Evolutionary conservation across 2,329 filamentous ascomycete species (phyloP), one percentile per base, ranked within the genome.

Genomic region (Monilinia aucupariae): DNA sequence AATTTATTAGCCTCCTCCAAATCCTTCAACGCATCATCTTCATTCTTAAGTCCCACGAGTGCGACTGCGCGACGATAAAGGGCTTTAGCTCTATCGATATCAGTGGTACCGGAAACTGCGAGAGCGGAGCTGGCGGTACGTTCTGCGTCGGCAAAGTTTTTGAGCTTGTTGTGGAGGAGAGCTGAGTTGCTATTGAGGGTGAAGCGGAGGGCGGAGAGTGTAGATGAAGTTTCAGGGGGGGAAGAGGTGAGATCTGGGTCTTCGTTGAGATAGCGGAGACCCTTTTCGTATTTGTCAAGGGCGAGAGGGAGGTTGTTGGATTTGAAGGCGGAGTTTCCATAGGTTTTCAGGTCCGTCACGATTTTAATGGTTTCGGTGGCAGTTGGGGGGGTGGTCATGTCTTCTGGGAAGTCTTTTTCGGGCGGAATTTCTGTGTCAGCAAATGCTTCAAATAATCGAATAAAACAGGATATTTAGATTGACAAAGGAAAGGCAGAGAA

Each of bases 241-340:
- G 93, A 91, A 52, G 85, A 82, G 49, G 94, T 89, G 15, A 85
- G 76, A 55, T 90, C 85, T 0, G 89, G 88, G 72, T 92, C 90
- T 76, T 96, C 90, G 76, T 93, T 90, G 65, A 96, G 80, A 76
- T 96, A 97, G 71, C 92, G 86, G 65, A 96, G 78, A 22, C 86
- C 92, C 80, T 99, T 99, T 76, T 96, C 86, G 79, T 99, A 99
- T 79, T 99, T 99, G 65, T 88, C 86, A 32, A 97, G 80, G 2
- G 87, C 93, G 39, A 90, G 77, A 45, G 80, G 76, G 47, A 88
- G 73, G 71, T 96, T 84, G 48, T 86, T 86, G 32, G 78, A 52
- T 81, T 97, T 97, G 83, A 97, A 97, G 1, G 92, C 92, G 70
- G 86, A 86, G 80, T 96, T 97, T 71, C 94, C 94, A 73, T 88